A percentile compares a stretch with the other conserved stretches of the same genome.
phyloP scores from a whole-genome alignment of 106 monocot species.

The Iris macrosiphon region DNA sequence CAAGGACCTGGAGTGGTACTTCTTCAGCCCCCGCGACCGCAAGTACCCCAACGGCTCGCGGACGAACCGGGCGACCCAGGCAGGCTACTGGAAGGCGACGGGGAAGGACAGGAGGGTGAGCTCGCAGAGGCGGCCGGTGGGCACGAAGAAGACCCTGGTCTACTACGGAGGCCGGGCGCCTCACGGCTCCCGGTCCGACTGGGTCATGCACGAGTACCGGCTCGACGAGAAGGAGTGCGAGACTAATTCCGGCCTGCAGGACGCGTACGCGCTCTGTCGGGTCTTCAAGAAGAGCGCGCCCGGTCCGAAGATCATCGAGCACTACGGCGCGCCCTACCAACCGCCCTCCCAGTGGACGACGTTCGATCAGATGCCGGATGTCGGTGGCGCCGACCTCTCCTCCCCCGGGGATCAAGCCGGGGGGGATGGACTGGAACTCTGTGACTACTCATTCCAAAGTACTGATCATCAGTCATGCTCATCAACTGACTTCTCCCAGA shows the following conservation, averaged over 20 bases:
- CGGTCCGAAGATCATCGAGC: constrained; percentile 73
- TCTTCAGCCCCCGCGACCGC: constrained; percentile 87
- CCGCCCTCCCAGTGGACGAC: constrained; percentile 5
- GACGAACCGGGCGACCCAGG: constrained; percentile 81
- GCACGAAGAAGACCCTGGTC: constrained; percentile 94
- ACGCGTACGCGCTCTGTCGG: constrained; percentile 34
- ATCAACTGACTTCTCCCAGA: neutral
- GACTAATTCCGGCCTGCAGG: constrained; percentile 42
- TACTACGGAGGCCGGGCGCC: constrained; percentile 89
- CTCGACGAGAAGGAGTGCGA: constrained; percentile 94
- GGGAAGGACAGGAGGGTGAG: constrained; percentile 81
- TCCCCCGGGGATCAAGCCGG: constrained; percentile 16
- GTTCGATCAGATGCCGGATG: constrained; percentile 8
- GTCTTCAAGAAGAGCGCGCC: constrained; percentile 43
- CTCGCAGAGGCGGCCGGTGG: constrained; percentile 55
- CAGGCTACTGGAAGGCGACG: constrained; percentile 94
- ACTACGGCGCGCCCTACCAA: constrained; percentile 34
- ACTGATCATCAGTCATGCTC: neutral
- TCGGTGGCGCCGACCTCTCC: neutral
- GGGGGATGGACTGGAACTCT: constrained; percentile 21
- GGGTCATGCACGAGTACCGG: constrained; percentile 97
- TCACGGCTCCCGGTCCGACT: constrained; percentile 77
- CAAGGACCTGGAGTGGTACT: constrained; percentile 96
- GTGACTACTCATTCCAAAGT: constrained; percentile 5
- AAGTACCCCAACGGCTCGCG: constrained; percentile 92